Evolutionary conservation across 2,329 filamentous ascomycete species (phyloP).

Genomic region (Cyphellophora europaea): DNA sequence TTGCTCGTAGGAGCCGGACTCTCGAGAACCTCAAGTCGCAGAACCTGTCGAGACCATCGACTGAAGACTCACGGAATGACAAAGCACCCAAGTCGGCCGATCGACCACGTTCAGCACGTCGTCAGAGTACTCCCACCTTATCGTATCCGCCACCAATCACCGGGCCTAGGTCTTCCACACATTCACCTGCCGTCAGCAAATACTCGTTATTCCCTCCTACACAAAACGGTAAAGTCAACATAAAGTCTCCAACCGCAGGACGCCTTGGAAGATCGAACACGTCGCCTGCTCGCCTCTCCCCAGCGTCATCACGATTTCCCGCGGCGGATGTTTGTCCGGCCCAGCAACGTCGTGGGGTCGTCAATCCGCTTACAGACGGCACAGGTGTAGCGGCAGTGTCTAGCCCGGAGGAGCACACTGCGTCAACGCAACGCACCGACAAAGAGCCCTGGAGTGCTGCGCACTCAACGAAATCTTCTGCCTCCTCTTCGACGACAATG

Average conservation of each 20-base stretch:
- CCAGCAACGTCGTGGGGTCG: background rate
- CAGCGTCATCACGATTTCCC: conserved; percentile 11
- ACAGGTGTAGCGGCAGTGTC: conserved; percentile 2
- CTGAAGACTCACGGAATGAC: too few relatives aligned
- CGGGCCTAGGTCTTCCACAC: background rate
- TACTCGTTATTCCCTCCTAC: conserved; percentile 18
- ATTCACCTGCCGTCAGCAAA: conserved; percentile 11
- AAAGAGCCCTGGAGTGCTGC: conserved; percentile 12
- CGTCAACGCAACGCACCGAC: conserved; percentile 9
- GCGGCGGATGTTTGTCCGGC: conserved; percentile 4
- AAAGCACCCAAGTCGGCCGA: background rate
- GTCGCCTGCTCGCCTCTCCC: conserved; percentile 15
- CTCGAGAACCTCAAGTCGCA: conserved; percentile 11
- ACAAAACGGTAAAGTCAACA: conserved; percentile 7
- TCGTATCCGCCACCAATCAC: background rate
- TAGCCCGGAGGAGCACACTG: conserved; percentile 16
- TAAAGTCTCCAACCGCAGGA: conserved; percentile 1
- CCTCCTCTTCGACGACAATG: conserved; percentile 13
- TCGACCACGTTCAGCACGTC: conserved; percentile 2
- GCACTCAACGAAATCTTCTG: conserved; percentile 13
- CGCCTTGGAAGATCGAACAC: conserved; percentile 13
- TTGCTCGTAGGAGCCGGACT: conserved; percentile 15
- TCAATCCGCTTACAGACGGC: background rate
- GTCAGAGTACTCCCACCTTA: conserved; percentile 3
- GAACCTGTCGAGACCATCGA: conserved; percentile 7